Percentiles rank a stretch among this genome's conserved stretches.
These are phyloP conservation scores for Xanthoconium stramineum DNA, from an alignment of 768 basidiomycete species.

Conservation along the genomic window DNA sequence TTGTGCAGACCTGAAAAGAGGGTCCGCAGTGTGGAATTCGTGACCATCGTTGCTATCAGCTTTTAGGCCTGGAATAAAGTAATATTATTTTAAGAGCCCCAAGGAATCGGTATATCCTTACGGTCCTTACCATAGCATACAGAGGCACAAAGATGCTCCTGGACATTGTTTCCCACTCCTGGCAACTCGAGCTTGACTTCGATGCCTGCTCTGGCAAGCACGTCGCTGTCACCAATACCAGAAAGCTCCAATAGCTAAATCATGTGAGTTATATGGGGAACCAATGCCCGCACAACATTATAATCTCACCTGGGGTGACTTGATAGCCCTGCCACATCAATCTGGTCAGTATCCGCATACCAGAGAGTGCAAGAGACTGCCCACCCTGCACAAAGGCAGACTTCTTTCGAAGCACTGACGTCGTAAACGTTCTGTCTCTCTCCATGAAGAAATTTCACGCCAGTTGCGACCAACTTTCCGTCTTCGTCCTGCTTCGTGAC, in stretches of 20 bases:
- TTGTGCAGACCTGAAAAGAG: not conserved
- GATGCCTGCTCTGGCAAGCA: not conserved
- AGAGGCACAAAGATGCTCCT: not conserved
- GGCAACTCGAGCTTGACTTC: not conserved
- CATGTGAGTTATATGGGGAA: too few relatives aligned
- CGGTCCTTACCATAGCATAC: not conserved
- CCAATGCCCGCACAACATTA: not conserved
- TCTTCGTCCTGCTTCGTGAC: not conserved
- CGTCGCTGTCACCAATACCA: not conserved
- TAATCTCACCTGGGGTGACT: not conserved
- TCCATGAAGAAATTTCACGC: not conserved
- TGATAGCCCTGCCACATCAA: not conserved
- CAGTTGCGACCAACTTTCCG: not conserved
- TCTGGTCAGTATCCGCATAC: not conserved
- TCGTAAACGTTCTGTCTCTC: not conserved
- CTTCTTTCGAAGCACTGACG: not conserved
- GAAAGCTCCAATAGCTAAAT: not conserved
- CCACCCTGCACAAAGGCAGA: slow-evolving; percentile 2
- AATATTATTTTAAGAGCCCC: too few relatives aligned
- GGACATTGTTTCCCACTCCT: slow-evolving; percentile 3
- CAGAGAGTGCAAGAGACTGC: not conserved
- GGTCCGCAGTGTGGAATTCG: not conserved
- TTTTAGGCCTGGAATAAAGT: not conserved
- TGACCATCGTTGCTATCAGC: not conserved
- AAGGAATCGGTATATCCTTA: not conserved